Evolutionary conservation across 192 early-diverging fungal genomes (phyloP), one percentile per base, ranked within the genome.

Genomic region (Pilaira anomala): DNA sequence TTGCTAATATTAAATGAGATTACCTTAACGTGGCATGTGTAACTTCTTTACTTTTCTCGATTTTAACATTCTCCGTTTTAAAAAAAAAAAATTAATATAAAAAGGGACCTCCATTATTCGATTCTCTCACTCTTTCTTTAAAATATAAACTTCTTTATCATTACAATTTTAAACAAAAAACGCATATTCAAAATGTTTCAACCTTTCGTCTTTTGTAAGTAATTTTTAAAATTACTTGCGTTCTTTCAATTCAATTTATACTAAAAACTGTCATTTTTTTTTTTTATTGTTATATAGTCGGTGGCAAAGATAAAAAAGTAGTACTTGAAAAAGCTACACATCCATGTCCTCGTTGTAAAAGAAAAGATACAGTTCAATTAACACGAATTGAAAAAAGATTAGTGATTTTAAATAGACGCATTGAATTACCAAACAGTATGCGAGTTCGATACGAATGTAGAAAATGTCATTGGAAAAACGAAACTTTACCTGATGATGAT

Each of bases 311-410:
- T 52, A 57, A 61, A 51, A 75, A 71, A 48, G 57, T 75, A 30
- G 39, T 59, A 21, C 36, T 75, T 11, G 73, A 75, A 41, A 64
- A 70, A 26, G 63, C 56, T 40, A 33, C 42, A 45, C 73, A 75
- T 26, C 65, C 59, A 12, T 75, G 73, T 29, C 73, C 73, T 22
- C 49, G 51, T 14, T 75, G 73, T 24, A 62, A 66, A 19, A 48
- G 56, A 48, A 14, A 41, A 44, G 25, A 60, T 11, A 62, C 63
- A 19, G 73, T 75, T 11, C 65, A 66, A 41, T 41, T 75, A 12
- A 75, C 73, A 33, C 62, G 73, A 7, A 51, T 42, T 48, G 73
- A 75, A 40, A 75, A 58, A 1, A 53, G 70, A n/a, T 18, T 75
- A 14, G 52, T 70, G 13, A 50, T 75, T 3, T 42, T 75, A 26